Evolutionary conservation across 352 stramenopile species (phyloP).

Genomic region (Peronospora belbahrii): DNA sequence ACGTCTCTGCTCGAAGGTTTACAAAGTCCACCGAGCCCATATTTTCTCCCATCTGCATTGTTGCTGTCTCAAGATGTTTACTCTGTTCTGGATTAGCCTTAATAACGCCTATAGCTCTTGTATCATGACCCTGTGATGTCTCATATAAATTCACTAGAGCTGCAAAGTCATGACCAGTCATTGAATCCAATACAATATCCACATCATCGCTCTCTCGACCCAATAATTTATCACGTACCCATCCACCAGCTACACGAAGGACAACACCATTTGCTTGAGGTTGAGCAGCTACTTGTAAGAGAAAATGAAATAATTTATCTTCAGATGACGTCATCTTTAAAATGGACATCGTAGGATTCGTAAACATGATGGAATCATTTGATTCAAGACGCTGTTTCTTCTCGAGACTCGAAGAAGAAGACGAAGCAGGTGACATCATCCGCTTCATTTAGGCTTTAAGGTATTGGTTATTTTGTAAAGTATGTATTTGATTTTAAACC

Average conservation of each 20-base stretch:
- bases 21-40: conserved; percentile 94
- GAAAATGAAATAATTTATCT: conserved; percentile 52
- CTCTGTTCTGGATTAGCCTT: conserved; percentile 89
- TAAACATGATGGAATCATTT: no score
- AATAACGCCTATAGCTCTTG: conserved; percentile 56
- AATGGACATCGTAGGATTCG: no score
- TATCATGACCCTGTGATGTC: conserved; percentile 37
- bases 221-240: conserved; percentile 98
- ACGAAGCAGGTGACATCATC: conserved; percentile 6
- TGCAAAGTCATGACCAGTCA: conserved; percentile 92
- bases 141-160: conserved; percentile 66
- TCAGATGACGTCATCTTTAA: conserved; percentile 38
- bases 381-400: conserved; percentile 25
- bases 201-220: conserved; percentile 89
- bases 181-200: conserved; percentile 96
- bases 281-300: conserved; percentile 53
- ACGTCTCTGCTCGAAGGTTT: conserved; percentile 94
- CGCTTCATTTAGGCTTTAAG: no score
- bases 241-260: conserved; percentile 95
- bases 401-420: no score
- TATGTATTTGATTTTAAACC: neutral
- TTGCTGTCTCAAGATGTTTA: conserved; percentile 98
- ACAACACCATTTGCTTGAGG: conserved; percentile 48
- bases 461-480: no score
- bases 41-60: conserved; percentile 90